Evolutionary conservation across 176 grass and related monocot genomes (phyloP).

Genomic region (Urochloa ruziziensis): DNA sequence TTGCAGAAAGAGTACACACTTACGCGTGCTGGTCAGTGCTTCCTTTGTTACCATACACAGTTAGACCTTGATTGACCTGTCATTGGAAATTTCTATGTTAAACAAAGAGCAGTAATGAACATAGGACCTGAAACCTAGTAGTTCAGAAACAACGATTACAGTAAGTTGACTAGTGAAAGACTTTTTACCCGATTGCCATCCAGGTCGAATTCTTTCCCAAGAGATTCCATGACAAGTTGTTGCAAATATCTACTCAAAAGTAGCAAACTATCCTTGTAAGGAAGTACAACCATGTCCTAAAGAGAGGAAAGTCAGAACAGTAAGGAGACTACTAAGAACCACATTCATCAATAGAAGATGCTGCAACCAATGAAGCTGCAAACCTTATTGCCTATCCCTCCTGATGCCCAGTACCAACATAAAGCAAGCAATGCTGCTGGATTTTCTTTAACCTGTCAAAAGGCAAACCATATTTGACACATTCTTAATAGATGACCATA

Average conservation of each 20-base stretch:
- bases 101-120: slow-evolving; percentile 8
- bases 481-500: slow-evolving; percentile 11
- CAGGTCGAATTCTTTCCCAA: slow-evolving; percentile 98
- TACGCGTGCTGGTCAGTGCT: slow-evolving; percentile 99
- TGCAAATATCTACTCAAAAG: slow-evolving; percentile 99
- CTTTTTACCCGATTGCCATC: slow-evolving; percentile 85
- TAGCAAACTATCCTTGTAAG: slow-evolving; percentile 96
- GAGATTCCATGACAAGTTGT: slow-evolving; percentile 99
- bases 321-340: slow-evolving; percentile 34
- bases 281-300: slow-evolving; percentile 99
- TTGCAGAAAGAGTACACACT: slow-evolving; percentile 31
- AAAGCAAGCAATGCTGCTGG: slow-evolving; percentile 96
- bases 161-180: neutral
- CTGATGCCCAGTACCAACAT: slow-evolving; percentile 94
- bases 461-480: slow-evolving; percentile 7
- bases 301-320: slow-evolving; percentile 7
- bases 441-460: slow-evolving; percentile 83
- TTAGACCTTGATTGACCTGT: slow-evolving; percentile 99
- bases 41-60: slow-evolving; percentile 99
- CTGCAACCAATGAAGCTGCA: slow-evolving; percentile 25
- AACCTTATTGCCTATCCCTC: slow-evolving; percentile 92
- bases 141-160: slow-evolving; percentile 11
- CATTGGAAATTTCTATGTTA: slow-evolving; percentile 1
- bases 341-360: slow-evolving; percentile 19
- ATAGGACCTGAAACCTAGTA: neutral